Evolutionary conservation across 306 rosid species (phyloP).

Genomic region (Aeschynomene evenia): DNA sequence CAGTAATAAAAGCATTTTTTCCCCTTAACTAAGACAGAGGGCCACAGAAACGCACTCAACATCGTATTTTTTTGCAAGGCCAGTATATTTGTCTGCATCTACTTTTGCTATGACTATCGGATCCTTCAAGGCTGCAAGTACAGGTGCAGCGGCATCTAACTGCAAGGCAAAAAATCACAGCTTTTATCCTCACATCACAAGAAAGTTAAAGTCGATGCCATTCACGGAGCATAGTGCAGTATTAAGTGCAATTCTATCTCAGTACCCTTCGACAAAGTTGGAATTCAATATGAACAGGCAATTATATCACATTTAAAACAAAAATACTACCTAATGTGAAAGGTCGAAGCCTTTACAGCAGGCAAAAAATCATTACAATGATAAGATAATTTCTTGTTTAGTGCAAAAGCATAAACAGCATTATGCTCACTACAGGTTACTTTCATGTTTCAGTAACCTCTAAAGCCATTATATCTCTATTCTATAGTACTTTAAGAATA

Average conservation of each 20-base stretch:
- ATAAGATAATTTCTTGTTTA: background rate
- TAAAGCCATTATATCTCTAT: background rate
- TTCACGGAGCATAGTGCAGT: background rate
- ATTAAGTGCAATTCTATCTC: background rate
- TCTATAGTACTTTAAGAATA: background rate
- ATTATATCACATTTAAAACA: background rate
- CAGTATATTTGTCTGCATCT: constrained; percentile 75
- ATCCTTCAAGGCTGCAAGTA: constrained; percentile 68
- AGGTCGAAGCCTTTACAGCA: background rate
- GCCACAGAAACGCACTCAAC: constrained; percentile 57
- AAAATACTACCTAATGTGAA: background rate
- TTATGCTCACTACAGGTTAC: background rate
- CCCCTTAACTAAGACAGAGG: background rate
- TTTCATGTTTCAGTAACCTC: background rate
- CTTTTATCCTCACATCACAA: constrained; percentile 2
- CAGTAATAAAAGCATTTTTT: constrained; percentile 3
- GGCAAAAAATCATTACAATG: background rate
- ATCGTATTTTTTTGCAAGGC: constrained; percentile 65
- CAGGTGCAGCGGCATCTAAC: constrained; percentile 93
- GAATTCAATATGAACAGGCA: background rate
- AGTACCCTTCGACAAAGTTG: constrained; percentile 3
- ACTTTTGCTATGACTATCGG: constrained; percentile 84
- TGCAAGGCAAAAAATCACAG: constrained; percentile 37
- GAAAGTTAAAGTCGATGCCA: background rate
- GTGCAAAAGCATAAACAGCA: background rate